These are phyloP conservation scores for Lepidopterella palustris DNA, from an alignment of 495 filamentous ascomycete species.

Conservation along the genomic window DNA sequence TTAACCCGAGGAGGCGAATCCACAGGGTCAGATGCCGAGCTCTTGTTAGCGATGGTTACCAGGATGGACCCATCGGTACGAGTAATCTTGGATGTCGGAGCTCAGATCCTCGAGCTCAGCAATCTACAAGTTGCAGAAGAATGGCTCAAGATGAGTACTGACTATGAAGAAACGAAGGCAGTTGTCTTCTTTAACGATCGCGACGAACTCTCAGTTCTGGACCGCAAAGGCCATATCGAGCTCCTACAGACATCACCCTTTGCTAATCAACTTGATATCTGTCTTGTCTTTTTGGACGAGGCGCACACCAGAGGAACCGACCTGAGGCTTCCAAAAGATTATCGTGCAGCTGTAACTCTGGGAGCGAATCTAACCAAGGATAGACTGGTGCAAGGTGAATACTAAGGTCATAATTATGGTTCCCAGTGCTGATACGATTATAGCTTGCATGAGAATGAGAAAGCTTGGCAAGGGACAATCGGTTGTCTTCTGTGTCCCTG, in stretches of 20 bases:
- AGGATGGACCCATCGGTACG: slow-evolving; percentile 38
- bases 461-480: slow-evolving; percentile 19
- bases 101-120: slow-evolving; percentile 59
- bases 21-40: slow-evolving; percentile 37
- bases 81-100: slow-evolving; percentile 69
- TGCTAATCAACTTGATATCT: slow-evolving; percentile 50
- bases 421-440: no score
- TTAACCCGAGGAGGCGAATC: no score
- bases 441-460: slow-evolving; percentile 10
- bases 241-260: slow-evolving; percentile 56
- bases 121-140: slow-evolving; percentile 49
- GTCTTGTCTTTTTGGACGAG: slow-evolving; percentile 69
- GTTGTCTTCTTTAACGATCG: slow-evolving; percentile 46
- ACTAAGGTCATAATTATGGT: no score
- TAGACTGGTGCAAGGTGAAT: slow-evolving; percentile 69
- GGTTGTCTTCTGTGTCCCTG: slow-evolving; percentile 39
- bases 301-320: slow-evolving; percentile 72
- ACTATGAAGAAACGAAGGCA: slow-evolving; percentile 30
- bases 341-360: slow-evolving; percentile 62
- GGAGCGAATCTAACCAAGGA: slow-evolving; percentile 66
- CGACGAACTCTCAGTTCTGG: slow-evolving; percentile 44
- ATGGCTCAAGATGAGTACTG: slow-evolving; percentile 43
- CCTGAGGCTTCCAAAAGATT: slow-evolving; percentile 53
- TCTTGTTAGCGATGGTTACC: slow-evolving; percentile 43
- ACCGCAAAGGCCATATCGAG: slow-evolving; percentile 43